Evolutionary conservation across 148 eudicot genomes (phyloP).

Genomic region (Amaranthus hypochondriacus): DNA sequence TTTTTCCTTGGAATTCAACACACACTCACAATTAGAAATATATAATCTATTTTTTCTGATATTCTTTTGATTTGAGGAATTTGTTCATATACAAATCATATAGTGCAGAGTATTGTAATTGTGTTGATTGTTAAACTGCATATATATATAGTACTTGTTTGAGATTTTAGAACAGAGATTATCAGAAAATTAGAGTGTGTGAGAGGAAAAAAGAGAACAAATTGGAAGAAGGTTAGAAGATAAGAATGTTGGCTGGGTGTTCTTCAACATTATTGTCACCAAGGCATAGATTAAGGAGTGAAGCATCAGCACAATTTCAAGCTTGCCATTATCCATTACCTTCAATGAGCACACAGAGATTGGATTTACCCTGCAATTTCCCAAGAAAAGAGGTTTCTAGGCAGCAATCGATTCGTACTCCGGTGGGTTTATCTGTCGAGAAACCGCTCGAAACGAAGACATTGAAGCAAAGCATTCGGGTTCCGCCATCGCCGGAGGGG

Average conservation of each 20-base stretch:
- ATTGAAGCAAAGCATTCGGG: constrained; percentile 54
- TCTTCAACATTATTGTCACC: constrained; percentile 84
- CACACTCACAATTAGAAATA: constrained; percentile 26
- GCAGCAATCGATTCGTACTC: constrained; percentile 41
- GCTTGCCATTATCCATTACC: constrained; percentile 63
- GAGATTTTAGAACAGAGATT: constrained; percentile 13
- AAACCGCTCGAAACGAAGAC: constrained; percentile 41
- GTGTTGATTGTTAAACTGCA: constrained; percentile 7
- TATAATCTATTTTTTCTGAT: constrained; percentile 30
- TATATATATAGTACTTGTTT: constrained; percentile 9
- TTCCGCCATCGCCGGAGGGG: constrained; percentile 42
- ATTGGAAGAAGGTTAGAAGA: constrained; percentile 27
- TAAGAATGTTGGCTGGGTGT: constrained; percentile 98
- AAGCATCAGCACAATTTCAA: constrained; percentile 70
- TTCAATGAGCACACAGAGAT: constrained; percentile 94
- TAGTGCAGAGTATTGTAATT: constrained; percentile 7
- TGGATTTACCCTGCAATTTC: constrained; percentile 78
- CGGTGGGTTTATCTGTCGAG: constrained; percentile 57
- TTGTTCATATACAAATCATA: constrained; percentile 22
- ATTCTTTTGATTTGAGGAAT: constrained; percentile 39
- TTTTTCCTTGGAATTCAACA: constrained; percentile 31
- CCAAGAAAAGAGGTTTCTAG: constrained; percentile 48
- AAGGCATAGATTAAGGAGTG: constrained; percentile 77
- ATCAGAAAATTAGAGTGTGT: constrained; percentile 23
- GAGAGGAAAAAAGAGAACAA: constrained; percentile 8